A percentile compares a stretch with the other conserved stretches of the same genome.
phyloP scores from a whole-genome alignment of 2,329 filamentous ascomycete species.

The Capronia americana region DNA sequence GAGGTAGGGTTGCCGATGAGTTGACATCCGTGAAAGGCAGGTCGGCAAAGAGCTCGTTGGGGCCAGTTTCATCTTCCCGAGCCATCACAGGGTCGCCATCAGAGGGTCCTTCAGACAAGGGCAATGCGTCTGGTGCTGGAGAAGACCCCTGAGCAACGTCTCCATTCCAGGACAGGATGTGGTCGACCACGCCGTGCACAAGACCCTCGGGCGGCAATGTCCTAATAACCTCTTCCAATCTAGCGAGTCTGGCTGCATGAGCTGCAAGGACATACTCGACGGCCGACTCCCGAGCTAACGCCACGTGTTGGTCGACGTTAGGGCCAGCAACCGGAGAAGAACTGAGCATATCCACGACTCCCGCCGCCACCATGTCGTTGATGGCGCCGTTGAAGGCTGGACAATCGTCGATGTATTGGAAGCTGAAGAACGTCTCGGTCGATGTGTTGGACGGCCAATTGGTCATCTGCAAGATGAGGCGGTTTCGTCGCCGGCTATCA shows the following conservation, averaged over 20 bases:
- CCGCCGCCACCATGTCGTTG: slow-evolving; percentile 5
- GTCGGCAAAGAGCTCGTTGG: background rate
- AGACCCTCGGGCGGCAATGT: background rate
- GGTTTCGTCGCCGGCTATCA: slow-evolving; percentile 1
- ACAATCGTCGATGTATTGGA: slow-evolving; percentile 5
- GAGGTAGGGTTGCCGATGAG: no score
- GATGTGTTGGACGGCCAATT: slow-evolving; percentile 11
- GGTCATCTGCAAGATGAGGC: slow-evolving; percentile 15
- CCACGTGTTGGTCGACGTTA: background rate
- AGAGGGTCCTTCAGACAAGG: background rate
- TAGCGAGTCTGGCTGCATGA: slow-evolving; percentile 2
- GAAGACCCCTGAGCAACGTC: background rate
- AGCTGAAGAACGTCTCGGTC: slow-evolving; percentile 18
- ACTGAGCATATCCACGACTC: background rate
- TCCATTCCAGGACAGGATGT: slow-evolving; percentile 8
- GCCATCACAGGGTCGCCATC: background rate
- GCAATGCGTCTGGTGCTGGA: background rate
- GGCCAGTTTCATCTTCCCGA: background rate
- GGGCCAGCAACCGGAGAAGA: background rate
- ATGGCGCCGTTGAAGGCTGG: slow-evolving; percentile 10
- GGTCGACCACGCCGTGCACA: slow-evolving; percentile 1
- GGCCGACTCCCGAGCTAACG: background rate
- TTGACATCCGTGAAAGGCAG: background rate
- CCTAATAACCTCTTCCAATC: background rate
- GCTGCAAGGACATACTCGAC: background rate